These are phyloP conservation scores for Prunus mongolica DNA, from an alignment of 306 rosid genomes.

Conservation along the genomic window DNA sequence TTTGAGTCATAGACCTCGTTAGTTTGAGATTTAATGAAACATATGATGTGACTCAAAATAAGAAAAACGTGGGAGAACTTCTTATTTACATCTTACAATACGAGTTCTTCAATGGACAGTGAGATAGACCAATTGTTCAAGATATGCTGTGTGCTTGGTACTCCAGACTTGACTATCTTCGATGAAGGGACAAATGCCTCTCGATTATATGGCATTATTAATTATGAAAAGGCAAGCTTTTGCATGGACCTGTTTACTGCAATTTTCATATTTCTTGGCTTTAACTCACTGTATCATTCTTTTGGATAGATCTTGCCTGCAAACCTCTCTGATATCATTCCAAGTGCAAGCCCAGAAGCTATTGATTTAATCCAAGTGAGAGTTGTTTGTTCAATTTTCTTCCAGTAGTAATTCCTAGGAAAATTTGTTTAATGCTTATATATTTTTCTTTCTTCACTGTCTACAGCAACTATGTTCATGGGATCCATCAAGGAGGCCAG, in stretches of 20 bases:
- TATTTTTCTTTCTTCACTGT: slow-evolving; percentile 13
- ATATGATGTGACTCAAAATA: neutral
- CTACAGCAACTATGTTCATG: slow-evolving; percentile 65
- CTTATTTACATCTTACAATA: slow-evolving; percentile 12
- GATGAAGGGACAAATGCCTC: slow-evolving; percentile 50
- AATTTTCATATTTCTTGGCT: slow-evolving; percentile 6
- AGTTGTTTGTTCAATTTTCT: slow-evolving; percentile 15
- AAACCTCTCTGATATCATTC: slow-evolving; percentile 64
- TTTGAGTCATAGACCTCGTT: neutral
- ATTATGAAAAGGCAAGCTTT: slow-evolving; percentile 54
- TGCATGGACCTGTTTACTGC: neutral
- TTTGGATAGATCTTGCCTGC: slow-evolving; percentile 53
- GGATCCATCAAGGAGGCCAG: slow-evolving; percentile 80
- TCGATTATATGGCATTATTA: slow-evolving; percentile 44
- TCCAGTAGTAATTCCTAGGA: slow-evolving; percentile 3
- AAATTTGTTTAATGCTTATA: neutral
- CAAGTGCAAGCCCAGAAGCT: slow-evolving; percentile 78
- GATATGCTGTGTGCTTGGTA: slow-evolving; percentile 67
- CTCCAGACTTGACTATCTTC: slow-evolving; percentile 58
- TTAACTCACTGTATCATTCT: slow-evolving; percentile 9
- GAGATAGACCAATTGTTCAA: slow-evolving; percentile 84
- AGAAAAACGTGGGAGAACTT: neutral
- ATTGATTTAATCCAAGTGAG: slow-evolving; percentile 71
- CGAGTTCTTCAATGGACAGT: slow-evolving; percentile 41
- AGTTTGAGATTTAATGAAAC: neutral